phyloP scores from a whole-genome alignment of 495 filamentous ascomycete species.

The Hypomontagnella monticulosa region DNA sequence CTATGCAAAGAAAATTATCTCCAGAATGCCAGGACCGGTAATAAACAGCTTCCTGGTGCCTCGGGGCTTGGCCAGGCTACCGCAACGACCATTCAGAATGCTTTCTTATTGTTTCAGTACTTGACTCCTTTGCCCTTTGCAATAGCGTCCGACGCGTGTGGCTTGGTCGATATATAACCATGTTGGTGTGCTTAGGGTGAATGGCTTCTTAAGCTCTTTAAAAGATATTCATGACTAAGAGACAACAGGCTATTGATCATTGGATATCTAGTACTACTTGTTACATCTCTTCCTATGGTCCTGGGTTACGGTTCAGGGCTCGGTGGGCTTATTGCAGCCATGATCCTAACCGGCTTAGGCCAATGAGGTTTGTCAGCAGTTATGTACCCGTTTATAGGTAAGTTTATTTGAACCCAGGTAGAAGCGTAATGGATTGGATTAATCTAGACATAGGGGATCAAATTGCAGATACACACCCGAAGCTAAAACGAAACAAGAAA shows the following conservation, averaged over 20 bases:
- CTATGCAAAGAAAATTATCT: conserved; percentile 14
- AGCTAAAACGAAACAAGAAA: conserved; percentile 44
- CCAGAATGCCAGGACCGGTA: conserved; percentile 1
- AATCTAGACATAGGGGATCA: conserved; percentile 8
- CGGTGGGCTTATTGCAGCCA: background rate
- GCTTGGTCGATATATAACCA: conserved; percentile 10
- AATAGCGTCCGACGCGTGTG: conserved; percentile 7
- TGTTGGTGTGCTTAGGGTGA: conserved; percentile 2
- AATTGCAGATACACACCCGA: conserved; percentile 37
- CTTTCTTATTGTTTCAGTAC: conserved; percentile 13
- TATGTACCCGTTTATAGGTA: conserved; percentile 14
- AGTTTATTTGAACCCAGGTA: no score
- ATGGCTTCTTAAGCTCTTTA: background rate
- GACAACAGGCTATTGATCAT: background rate
- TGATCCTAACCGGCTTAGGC: conserved; percentile 6
- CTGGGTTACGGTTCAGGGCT: background rate
- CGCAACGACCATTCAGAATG: conserved; percentile 16
- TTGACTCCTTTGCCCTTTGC: conserved; percentile 3
- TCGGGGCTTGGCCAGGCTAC: conserved; percentile 1
- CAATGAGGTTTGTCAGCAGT: conserved; percentile 8
- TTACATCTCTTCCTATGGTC: background rate
- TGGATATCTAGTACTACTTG: background rate
- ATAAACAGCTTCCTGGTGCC: background rate
- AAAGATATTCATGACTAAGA: no score
- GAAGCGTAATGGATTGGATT: no score